A percentile compares a stretch with the other conserved stretches of the same genome.
Evolutionary conservation across 805 yeast genomes (phyloP).

Genomic region (Cyberlindnera nakhonratchasimensis): DNA sequence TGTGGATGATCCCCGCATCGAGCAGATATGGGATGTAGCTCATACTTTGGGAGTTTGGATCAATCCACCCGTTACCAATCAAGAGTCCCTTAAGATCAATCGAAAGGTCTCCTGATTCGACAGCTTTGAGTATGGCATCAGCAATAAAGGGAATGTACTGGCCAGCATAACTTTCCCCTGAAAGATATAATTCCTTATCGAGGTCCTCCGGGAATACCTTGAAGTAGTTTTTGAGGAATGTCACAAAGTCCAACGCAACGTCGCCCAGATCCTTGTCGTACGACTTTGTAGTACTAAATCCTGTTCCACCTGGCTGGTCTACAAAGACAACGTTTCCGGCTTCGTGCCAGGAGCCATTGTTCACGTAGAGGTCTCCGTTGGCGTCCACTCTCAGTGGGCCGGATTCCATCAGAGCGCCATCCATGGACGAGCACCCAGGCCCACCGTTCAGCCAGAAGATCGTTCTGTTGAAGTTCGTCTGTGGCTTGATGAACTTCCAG

Average conservation of each 20-base stretch:
- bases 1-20: constrained; percentile 51
- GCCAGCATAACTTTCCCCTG: constrained; percentile 97
- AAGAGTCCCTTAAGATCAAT: constrained; percentile 60
- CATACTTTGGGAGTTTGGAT: constrained; percentile 80
- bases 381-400: constrained; percentile 75
- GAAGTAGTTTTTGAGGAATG: constrained; percentile 64
- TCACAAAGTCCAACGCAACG: constrained; percentile 59
- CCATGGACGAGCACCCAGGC: constrained; percentile 98
- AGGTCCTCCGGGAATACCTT: constrained; percentile 69
- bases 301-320: constrained; percentile 95
- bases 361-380: constrained; percentile 45
- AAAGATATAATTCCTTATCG: constrained; percentile 63
- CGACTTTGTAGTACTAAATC: constrained; percentile 64
- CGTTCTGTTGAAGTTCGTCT: constrained; percentile 36
- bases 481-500: constrained; percentile 27
- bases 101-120: constrained; percentile 27
- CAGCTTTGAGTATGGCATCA: constrained; percentile 49
- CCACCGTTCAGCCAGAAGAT: constrained; percentile 96
- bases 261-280: constrained; percentile 52
- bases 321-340: constrained; percentile 76
- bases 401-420: constrained; percentile 88
- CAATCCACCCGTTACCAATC: constrained; percentile 94
- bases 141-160: constrained; percentile 93
- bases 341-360: constrained; percentile 82
- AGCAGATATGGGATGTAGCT: constrained; percentile 72